A percentile compares a stretch with the other conserved stretches of the same genome.
These are phyloP conservation scores for Vinca minor DNA, from an alignment of 257 asterid genomes.

Conservation along the genomic window DNA sequence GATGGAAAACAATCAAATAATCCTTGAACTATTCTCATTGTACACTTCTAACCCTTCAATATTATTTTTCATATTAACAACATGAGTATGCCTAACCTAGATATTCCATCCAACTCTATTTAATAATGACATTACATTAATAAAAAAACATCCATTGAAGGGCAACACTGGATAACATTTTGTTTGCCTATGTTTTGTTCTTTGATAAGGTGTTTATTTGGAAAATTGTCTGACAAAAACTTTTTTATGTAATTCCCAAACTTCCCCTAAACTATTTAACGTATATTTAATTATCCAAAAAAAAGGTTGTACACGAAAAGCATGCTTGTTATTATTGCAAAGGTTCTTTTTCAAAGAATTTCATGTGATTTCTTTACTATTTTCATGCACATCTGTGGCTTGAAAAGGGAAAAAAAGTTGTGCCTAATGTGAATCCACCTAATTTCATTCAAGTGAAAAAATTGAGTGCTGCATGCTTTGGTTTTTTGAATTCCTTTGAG, in stretches of 20 bases:
- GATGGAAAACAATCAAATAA: no score
- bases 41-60: no score
- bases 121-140: neutral
- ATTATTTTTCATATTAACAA: neutral
- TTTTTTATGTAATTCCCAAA: neutral
- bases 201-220: neutral
- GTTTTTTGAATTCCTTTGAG: no score
- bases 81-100: neutral
- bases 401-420: neutral
- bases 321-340: neutral
- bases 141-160: neutral
- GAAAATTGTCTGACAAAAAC: neutral
- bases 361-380: neutral
- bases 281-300: neutral
- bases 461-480: neutral
- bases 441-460: neutral
- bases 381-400: neutral
- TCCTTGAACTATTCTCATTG: no score
- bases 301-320: constrained; percentile 2
- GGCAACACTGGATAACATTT: neutral
- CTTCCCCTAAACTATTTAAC: neutral
- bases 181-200: neutral
- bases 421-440: neutral
- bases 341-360: neutral
- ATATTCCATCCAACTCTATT: neutral